Percentiles rank a stretch among this genome's conserved stretches.
These are phyloP conservation scores for Pythium rhizo-oryzae DNA, from an alignment of 352 stramenopile species.

Conservation along the genomic window DNA sequence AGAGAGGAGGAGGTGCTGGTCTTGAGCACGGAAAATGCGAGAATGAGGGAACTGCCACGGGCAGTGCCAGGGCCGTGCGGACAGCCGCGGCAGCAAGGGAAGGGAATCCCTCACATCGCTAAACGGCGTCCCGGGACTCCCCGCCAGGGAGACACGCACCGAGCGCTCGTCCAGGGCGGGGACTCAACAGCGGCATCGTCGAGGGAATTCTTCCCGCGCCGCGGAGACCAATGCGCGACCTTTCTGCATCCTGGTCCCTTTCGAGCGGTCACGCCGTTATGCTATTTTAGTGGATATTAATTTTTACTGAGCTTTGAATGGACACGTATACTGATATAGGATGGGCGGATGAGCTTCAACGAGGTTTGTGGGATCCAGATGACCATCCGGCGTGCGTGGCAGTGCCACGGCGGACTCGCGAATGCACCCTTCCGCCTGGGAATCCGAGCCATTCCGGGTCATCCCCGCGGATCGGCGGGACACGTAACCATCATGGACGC, in stretches of 20 bases:
- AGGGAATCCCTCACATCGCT: no score
- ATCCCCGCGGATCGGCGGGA: no score
- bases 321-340: background rate
- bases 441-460: no score
- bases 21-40: background rate
- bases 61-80: no score
- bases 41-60: background rate
- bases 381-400: background rate
- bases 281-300: background rate
- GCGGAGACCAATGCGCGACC: no score
- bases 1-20: background rate
- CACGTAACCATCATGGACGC: no score
- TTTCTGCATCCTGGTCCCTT: background rate
- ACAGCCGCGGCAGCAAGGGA: no score
- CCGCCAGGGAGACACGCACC: no score
- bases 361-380: background rate
- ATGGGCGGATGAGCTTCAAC: background rate
- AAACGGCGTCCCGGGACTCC: no score
- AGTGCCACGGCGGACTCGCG: background rate
- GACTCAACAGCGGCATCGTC: background rate
- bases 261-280: background rate
- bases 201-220: conserved; percentile 1
- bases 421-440: no score
- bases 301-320: background rate
- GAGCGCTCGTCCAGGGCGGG: background rate